phyloP scores from a whole-genome alignment of 2,329 filamentous ascomycete species.

The Emergomyces pasteurianus region DNA sequence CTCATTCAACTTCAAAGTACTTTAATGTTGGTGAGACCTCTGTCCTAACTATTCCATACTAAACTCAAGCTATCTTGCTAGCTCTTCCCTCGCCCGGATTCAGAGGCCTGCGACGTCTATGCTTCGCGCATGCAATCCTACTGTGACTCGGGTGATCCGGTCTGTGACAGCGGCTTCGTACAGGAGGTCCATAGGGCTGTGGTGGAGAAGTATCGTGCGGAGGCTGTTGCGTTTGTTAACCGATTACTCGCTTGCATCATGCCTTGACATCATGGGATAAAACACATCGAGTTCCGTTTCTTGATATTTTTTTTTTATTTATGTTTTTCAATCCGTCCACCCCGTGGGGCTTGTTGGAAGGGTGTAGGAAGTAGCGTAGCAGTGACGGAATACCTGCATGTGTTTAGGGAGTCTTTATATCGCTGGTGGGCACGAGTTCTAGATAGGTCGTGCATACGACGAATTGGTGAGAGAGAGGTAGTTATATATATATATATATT shows the following conservation, averaged over 20 bases:
- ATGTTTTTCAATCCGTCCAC: background rate
- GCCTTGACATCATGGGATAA: background rate
- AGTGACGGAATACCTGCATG: background rate
- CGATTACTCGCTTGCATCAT: background rate
- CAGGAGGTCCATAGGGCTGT: background rate
- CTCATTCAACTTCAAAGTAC: no score
- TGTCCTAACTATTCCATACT: background rate
- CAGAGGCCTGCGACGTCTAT: background rate
- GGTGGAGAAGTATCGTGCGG: slow-evolving; percentile 1
- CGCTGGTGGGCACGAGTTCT: background rate
- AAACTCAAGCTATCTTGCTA: background rate
- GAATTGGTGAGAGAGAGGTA: no score
- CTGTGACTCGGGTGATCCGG: slow-evolving; percentile 1
- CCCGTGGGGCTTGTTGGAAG: background rate
- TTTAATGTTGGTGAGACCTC: no score
- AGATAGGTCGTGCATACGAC: background rate
- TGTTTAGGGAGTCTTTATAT: background rate
- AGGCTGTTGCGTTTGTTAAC: slow-evolving; percentile 3
- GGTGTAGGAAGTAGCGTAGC: background rate
- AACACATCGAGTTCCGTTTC: background rate
- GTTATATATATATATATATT: background rate
- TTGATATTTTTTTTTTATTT: background rate
- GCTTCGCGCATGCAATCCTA: slow-evolving; percentile 1
- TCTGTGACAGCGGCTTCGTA: slow-evolving; percentile 1
- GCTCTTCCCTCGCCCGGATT: slow-evolving; percentile 5